These are phyloP conservation scores for Apiospora marii DNA, from an alignment of 2,329 filamentous ascomycete genomes.

Conservation along the genomic window DNA sequence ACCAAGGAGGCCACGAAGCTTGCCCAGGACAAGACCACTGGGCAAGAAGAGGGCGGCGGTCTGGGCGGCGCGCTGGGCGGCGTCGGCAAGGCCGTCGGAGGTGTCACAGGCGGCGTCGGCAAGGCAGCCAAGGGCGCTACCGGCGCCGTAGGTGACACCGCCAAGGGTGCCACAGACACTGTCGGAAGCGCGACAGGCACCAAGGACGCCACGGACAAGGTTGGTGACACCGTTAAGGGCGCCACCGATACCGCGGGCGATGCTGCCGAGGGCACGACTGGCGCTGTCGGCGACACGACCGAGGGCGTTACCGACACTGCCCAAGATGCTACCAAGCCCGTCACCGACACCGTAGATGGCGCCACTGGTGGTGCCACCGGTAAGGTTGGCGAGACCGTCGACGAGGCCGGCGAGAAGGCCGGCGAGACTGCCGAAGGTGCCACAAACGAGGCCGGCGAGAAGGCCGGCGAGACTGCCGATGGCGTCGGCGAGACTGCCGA, in stretches of 20 bases:
- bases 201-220: constrained; percentile 33
- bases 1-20: constrained; percentile 21
- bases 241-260: constrained; percentile 31
- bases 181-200: constrained; percentile 36
- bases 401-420: constrained; percentile 28
- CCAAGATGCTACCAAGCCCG: constrained; percentile 32
- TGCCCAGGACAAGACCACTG: constrained; percentile 25
- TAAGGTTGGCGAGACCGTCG: constrained; percentile 28
- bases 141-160: constrained; percentile 34
- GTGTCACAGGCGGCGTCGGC: constrained; percentile 35
- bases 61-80: constrained; percentile 35
- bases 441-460: constrained; percentile 31
- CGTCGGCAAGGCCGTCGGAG: constrained; percentile 33
- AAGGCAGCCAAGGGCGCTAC: constrained; percentile 34
- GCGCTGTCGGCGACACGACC: constrained; percentile 28
- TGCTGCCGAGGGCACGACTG: constrained; percentile 23
- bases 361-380: constrained; percentile 23
- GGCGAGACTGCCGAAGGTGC: constrained; percentile 34
- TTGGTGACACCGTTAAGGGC: constrained; percentile 35
- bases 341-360: constrained; percentile 29
- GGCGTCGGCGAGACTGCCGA: constrained; percentile 33
- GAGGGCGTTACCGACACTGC: constrained; percentile 28
- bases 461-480: constrained; percentile 27
- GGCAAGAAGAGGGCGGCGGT: constrained; percentile 25
- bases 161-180: constrained; percentile 35